Evolutionary conservation across 1,139 yeast genomes (phyloP).

Genomic region (Nakaseomyces uthaithaninus): DNA sequence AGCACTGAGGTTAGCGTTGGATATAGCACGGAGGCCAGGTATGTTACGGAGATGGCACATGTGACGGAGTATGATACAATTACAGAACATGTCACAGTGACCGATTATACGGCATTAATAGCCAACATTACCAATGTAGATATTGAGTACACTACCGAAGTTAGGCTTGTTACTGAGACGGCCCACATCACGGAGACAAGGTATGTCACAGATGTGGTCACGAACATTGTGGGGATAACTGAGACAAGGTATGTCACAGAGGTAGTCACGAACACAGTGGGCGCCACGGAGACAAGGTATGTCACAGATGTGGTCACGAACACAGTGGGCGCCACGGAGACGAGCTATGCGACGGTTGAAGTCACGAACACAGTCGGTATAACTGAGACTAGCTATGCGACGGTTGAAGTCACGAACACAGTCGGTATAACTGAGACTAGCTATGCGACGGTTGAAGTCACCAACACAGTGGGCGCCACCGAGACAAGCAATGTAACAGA

Average conservation of each 20-base stretch:
- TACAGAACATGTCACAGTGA: slow-evolving; percentile 1
- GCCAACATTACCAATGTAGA: not conserved
- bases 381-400: too few species aligned
- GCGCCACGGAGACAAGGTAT: too few species aligned
- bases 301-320: slow-evolving; percentile 4
- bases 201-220: too few species aligned
- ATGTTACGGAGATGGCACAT: not conserved
- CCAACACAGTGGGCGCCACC: too few species aligned
- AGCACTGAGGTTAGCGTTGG: too few species aligned
- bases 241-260: too few species aligned
- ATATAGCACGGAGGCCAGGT: not conserved
- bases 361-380: too few species aligned
- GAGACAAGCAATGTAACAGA: not conserved
- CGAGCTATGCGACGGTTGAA: not conserved
- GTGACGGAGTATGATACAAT: not conserved
- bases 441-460: too few species aligned
- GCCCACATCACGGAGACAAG: not conserved
- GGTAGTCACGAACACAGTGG: too few species aligned
- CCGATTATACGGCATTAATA: slow-evolving; percentile 4
- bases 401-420: too few species aligned
- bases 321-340: slow-evolving; percentile 7
- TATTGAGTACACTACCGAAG: slow-evolving; percentile 1
- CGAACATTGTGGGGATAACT: too few species aligned
- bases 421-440: too few species aligned
- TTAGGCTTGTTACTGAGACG: not conserved